Base-by-base conservation (phyloP, 805 yeast genomes). In the Cyberlindnera suaveolens region DNA sequence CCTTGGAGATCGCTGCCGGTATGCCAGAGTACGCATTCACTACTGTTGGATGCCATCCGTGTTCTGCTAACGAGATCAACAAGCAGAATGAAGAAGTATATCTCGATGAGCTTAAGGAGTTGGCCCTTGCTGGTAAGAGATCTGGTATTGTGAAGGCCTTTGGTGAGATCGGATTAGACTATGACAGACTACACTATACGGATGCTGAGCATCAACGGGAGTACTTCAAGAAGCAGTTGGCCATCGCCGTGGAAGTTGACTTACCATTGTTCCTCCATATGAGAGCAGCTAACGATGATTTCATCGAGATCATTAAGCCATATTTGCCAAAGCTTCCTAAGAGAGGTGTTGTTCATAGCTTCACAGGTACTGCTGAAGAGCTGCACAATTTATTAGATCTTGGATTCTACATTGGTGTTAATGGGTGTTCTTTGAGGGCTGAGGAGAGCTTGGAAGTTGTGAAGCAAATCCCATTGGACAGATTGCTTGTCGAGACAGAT, bases 21-120 rank as follows among this genome's bases (percentile, higher is more conserved):
- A 41, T 43, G 40, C 65, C 66, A 4, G 57, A 55, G 9, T 54
- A 48, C 14, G 58, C 81, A 27, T 74, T 66, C 47, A 77, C 85
- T 19, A 93, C 99, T 0, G 90, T 81, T 2, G 99, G 99, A 11
- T 95, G 91, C 2, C 99, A 93, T 66, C 99, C 99, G 0, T 91
- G 99, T 63, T 70, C 83, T 15, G 95, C 89, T 0, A 61, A 61
- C 57, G 90, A 71, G 52, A 74, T 80, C 49, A 44, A 35, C 10
- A 41, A 32, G 10, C 50, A 49, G 4, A 62, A 61, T 31, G 62
- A 62, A 33, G 45, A 56, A 17, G 54, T 54, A 3, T 80, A 81
- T 51, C 57, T 85, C 31, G 54, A 60, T 3, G 59, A 68, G 20
- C 62, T 93, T 37, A 71, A 74, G 47, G 51, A 63, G 3, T 51